Evolutionary conservation across 805 yeast genomes (phyloP).

Genomic region (Candida tallmaniae): DNA sequence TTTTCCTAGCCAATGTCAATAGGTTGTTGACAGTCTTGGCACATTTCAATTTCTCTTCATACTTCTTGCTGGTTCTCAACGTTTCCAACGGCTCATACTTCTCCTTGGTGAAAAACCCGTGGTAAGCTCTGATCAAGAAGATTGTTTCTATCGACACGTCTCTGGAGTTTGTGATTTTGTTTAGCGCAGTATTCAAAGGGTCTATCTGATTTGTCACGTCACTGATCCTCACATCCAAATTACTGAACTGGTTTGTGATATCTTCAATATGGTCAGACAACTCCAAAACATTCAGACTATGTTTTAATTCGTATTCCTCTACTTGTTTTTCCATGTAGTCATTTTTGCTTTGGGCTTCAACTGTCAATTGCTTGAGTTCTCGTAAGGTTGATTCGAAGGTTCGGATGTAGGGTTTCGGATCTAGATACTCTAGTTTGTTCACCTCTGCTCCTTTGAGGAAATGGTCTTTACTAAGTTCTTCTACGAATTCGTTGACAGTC

Average conservation of each 20-base stretch:
- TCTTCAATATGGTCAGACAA: constrained; percentile 45
- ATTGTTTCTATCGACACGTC: constrained; percentile 71
- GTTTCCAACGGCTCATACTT: constrained; percentile 52
- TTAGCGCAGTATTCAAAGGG: constrained; percentile 66
- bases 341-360: constrained; percentile 50
- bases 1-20: constrained; percentile 58
- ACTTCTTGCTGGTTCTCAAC: constrained; percentile 45
- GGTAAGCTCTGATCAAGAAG: constrained; percentile 70
- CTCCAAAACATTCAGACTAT: constrained; percentile 60
- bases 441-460: constrained; percentile 47
- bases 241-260: constrained; percentile 45
- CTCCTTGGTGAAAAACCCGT: constrained; percentile 63
- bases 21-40: constrained; percentile 68
- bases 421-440: constrained; percentile 53
- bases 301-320: constrained; percentile 56
- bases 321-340: constrained; percentile 53
- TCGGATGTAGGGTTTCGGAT: constrained; percentile 92
- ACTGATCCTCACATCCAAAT: constrained; percentile 49
- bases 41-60: constrained; percentile 56
- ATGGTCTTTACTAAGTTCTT: constrained; percentile 70
- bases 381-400: constrained; percentile 83
- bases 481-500: constrained; percentile 75
- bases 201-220: constrained; percentile 56
- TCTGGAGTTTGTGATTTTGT: constrained; percentile 64
- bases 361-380: constrained; percentile 59